Evolutionary conservation across 2,329 filamentous ascomycete species (phyloP), one percentile per base, ranked within the genome.

Genomic region (Arthroderma sp.): DNA sequence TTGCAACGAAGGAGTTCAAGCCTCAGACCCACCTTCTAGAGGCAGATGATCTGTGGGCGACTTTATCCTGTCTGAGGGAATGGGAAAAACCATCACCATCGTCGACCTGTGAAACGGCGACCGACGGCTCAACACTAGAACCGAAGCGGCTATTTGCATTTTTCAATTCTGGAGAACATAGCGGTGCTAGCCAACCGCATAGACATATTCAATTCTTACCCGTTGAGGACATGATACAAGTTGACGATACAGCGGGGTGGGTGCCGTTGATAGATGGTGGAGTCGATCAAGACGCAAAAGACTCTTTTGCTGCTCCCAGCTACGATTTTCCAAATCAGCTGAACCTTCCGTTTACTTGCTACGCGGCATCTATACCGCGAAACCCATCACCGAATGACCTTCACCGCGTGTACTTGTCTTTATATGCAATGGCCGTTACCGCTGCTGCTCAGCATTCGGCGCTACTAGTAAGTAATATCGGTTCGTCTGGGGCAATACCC

Each of bases 341-440:
- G 1, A 49, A 53, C n/a, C 49, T 76, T n/a, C 71, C 73, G 0
- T 71, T 77, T 47, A 58, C 62, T 7, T 67, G 73, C 46, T 75
- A 71, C 53, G 69, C 66, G 0, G 57, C 62, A 6, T 55, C 52
- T 1, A 53, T 75, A 28, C 61, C 66, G 0, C 45, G 52, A 1
- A 58, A 67, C n/a, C 62, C 69, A 1, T 64, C 63, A 1, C 55
- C 62, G 0, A 52, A 62, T 9, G 53, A 50, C 0, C 50, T 69
- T 5, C 58, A 64, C 49, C 37, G 50, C 1, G 61, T 60, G n/a
- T 69, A 69, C 36, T 29, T 66, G 3, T 56, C 65, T 6, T 53
- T 65, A 0, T 72, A 73, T 53, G 58, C 63, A n/a, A 45, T 43
- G 34, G 49, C 50, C 3, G 44, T 49, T 22, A 39, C 15, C 22